Percentiles rank a stretch among this genome's conserved stretches.
Evolutionary conservation across 495 filamentous ascomycete genomes (phyloP).

Genomic region (Penicillium roqueforti): DNA sequence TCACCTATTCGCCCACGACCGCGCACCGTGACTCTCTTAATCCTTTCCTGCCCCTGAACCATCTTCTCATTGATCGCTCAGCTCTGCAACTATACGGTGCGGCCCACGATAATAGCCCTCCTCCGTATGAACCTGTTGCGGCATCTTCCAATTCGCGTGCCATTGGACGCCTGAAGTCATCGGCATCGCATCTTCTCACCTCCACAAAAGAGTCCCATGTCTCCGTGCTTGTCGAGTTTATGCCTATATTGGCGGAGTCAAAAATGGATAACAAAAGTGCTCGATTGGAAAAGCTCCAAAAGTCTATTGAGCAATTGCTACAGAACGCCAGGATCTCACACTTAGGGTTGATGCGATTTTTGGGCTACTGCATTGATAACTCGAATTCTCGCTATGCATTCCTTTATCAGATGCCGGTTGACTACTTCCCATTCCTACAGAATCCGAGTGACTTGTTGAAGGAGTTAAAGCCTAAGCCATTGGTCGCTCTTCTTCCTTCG

Average conservation of each 20-base stretch:
- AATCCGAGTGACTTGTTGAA: constrained; percentile 43
- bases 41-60: constrained; percentile 20
- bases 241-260: constrained; percentile 40
- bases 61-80: constrained; percentile 41
- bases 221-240: constrained; percentile 45
- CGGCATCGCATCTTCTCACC: constrained; percentile 33
- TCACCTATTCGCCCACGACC: constrained; percentile 18
- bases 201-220: constrained; percentile 39
- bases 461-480: constrained; percentile 39
- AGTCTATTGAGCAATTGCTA: constrained; percentile 42
- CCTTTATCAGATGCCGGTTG: constrained; percentile 75
- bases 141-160: constrained; percentile 46
- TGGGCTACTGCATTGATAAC: constrained; percentile 85
- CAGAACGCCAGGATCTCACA: constrained; percentile 54
- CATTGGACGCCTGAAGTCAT: constrained; percentile 42
- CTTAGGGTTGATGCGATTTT: constrained; percentile 62
- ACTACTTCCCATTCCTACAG: constrained; percentile 44
- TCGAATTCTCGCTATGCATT: constrained; percentile 72
- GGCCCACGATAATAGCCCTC: constrained; percentile 41
- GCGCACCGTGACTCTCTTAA: constrained; percentile 21
- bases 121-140: constrained; percentile 45
- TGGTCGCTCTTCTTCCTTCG: constrained; percentile 48
- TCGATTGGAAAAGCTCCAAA: constrained; percentile 39
- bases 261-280: constrained; percentile 27
- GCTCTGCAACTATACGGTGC: constrained; percentile 42